These are phyloP conservation scores for Whalleya microplaca DNA, from an alignment of 2,329 filamentous ascomycete genomes.

Conservation along the genomic window DNA sequence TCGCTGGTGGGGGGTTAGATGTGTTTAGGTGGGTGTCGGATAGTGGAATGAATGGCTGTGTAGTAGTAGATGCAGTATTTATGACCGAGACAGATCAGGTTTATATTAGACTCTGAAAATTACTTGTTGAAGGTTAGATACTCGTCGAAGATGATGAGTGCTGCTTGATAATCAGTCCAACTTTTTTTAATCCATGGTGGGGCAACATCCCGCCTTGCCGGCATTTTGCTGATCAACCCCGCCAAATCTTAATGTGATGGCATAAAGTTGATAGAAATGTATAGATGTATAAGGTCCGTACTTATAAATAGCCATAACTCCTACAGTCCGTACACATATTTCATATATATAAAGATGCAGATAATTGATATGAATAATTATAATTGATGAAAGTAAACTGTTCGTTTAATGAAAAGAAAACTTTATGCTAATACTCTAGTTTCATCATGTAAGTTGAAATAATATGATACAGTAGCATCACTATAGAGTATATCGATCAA, in stretches of 20 bases:
- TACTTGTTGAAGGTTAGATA: neutral
- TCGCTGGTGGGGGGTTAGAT: neutral
- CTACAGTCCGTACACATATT: no score
- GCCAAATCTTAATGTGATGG: constrained; percentile 7
- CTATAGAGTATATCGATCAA: no score
- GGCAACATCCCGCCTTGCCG: constrained; percentile 21
- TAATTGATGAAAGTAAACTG: no score
- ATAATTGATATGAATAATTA: no score
- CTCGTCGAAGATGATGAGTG: constrained; percentile 8
- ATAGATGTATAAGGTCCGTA: no score
- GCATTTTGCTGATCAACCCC: constrained; percentile 7
- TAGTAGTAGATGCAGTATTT: neutral
- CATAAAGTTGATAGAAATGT: no score
- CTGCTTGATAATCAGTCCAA: constrained; percentile 33
- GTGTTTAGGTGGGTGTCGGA: neutral
- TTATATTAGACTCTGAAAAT: neutral
- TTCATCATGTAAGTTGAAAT: no score
- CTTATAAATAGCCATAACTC: no score
- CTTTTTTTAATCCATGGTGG: constrained; percentile 29
- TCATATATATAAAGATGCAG: no score
- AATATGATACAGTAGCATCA: no score
- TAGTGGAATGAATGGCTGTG: neutral
- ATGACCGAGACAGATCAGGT: neutral
- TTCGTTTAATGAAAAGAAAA: no score
- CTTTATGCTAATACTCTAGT: no score